phyloP scores from a whole-genome alignment of 177 flowering plant species.

The Telopea speciosissima region DNA sequence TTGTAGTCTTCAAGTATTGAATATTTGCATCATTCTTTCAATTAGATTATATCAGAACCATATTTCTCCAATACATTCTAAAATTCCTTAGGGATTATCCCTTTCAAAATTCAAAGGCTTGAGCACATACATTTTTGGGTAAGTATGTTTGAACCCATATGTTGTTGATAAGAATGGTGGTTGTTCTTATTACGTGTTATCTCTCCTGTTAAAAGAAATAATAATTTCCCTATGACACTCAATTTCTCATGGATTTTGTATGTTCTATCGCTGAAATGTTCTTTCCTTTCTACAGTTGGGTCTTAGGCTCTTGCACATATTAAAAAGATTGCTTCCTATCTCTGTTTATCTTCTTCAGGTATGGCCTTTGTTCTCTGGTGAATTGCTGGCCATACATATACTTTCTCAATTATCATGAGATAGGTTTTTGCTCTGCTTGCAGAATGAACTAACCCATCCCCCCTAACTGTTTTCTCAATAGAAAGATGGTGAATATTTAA shows the following conservation, averaged over 20 bases:
- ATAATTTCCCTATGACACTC: neutral
- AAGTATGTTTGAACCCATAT: neutral
- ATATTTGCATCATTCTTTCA: neutral
- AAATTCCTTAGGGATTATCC: no score
- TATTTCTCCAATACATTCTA: neutral
- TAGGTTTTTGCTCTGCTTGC: slow-evolving; percentile 1
- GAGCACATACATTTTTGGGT: no score
- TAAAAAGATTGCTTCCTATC: slow-evolving; percentile 90
- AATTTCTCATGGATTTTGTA: neutral
- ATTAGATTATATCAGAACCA: neutral
- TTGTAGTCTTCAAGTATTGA: neutral
- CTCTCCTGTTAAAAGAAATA: neutral
- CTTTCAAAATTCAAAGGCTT: no score
- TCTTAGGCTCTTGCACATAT: slow-evolving; percentile 70
- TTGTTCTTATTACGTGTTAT: no score
- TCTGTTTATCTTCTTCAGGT: slow-evolving; percentile 93
- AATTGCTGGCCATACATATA: slow-evolving; percentile 5
- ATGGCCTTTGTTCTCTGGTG: slow-evolving; percentile 10
- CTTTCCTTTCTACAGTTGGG: slow-evolving; percentile 59
- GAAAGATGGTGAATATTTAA: slow-evolving; percentile 94
- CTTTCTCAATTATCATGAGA: neutral
- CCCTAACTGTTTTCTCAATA: slow-evolving; percentile 25
- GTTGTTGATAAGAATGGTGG: neutral
- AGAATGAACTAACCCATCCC: neutral
- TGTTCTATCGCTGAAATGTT: slow-evolving; percentile 2